Evolutionary conservation across 768 basidiomycete genomes (phyloP).

Genomic region (Imleria badia): DNA sequence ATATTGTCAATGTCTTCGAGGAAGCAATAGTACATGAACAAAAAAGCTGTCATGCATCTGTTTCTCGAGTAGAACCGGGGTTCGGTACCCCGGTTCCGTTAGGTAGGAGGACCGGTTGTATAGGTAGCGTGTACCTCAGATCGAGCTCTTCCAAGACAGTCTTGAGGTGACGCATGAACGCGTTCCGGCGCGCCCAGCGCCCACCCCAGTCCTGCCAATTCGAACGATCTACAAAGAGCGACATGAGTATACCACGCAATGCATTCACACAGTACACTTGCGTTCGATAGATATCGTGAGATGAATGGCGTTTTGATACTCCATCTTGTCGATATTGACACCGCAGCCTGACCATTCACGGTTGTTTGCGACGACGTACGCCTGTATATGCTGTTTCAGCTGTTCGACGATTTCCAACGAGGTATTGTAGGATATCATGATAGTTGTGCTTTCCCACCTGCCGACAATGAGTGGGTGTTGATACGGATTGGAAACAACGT

Average conservation of each 20-base stretch:
- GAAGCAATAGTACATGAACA: background rate
- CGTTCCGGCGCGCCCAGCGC: constrained; percentile 70
- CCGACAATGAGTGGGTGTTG: constrained; percentile 2
- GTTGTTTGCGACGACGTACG: constrained; percentile 60
- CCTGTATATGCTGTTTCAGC: constrained; percentile 54
- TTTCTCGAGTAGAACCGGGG: background rate
- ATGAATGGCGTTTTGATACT: constrained; percentile 69
- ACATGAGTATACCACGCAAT: background rate
- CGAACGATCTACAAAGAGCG: constrained; percentile 51
- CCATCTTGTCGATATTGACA: constrained; percentile 78
- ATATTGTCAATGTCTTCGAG: background rate
- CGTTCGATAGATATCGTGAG: constrained; percentile 73
- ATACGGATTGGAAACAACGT: constrained; percentile 21
- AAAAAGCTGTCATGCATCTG: background rate
- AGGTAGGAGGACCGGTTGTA: constrained; percentile 68
- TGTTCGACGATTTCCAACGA: constrained; percentile 70
- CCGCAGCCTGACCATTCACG: constrained; percentile 70
- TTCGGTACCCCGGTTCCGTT: constrained; percentile 6
- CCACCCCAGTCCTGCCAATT: constrained; percentile 91
- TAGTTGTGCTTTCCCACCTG: constrained; percentile 67
- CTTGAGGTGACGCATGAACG: constrained; percentile 76
- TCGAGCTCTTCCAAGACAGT: constrained; percentile 71
- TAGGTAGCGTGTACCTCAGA: constrained; percentile 64
- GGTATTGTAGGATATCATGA: constrained; percentile 68
- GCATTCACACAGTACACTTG: constrained; percentile 33